A percentile compares a stretch with the other conserved stretches of the same genome.
phyloP scores from a whole-genome alignment of 768 basidiomycete species.

The Amyloporia xantha region DNA sequence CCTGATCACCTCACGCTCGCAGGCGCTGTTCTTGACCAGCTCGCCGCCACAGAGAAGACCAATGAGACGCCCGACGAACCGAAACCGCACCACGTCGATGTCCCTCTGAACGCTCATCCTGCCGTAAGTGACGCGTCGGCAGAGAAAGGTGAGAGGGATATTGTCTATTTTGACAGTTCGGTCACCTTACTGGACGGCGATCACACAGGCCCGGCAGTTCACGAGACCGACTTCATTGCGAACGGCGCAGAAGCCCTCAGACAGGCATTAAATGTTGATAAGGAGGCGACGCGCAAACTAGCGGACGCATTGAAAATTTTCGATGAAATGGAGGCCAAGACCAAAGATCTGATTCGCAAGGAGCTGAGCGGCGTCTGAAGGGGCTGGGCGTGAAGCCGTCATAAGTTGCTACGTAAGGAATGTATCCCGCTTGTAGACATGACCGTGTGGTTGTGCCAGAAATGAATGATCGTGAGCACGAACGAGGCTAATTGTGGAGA shows the following conservation, averaged over 20 bases:
- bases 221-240: conserved; percentile 29
- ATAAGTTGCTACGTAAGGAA: too few relatives aligned
- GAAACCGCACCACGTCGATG: conserved; percentile 7
- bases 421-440: too few relatives aligned
- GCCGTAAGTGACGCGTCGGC: not conserved
- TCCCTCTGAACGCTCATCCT: conserved; percentile 1
- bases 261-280: conserved; percentile 31
- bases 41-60: conserved; percentile 18
- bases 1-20: conserved; percentile 41
- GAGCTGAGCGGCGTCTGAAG: conserved; percentile 5
- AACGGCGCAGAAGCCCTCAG: conserved; percentile 28
- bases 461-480: too few relatives aligned
- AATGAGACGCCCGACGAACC: not conserved
- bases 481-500: too few relatives aligned
- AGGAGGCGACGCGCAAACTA: conserved; percentile 36
- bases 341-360: conserved; percentile 25
- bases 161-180: not conserved
- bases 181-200: not conserved
- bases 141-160: conserved; percentile 2
- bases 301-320: conserved; percentile 40
- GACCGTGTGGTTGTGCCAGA: not conserved
- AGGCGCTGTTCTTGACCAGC: conserved; percentile 32
- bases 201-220: conserved; percentile 5
- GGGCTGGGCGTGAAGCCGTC: too few relatives aligned
- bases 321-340: conserved; percentile 35